A percentile compares a stretch with the other conserved stretches of the same genome.
Conservation (phyloP, 495 filamentous ascomycete species). For the Lophium mytilinum region DNA sequence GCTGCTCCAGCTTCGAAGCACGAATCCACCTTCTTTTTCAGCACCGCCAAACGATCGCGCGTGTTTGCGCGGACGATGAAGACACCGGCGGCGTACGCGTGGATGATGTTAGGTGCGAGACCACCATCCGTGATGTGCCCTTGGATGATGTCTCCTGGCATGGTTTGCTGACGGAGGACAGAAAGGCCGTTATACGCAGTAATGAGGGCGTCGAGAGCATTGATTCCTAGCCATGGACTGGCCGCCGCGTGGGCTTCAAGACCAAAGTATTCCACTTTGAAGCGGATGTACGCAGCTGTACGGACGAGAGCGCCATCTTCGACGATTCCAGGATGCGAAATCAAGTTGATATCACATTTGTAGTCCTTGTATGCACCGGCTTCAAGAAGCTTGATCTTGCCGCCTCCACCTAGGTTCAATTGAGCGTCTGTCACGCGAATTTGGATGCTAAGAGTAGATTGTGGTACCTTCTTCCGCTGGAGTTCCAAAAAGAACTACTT, state of each 20-base stretch:
- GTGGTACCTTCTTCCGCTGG: constrained; percentile 56
- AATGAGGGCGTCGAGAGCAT: constrained; percentile 56
- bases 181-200: constrained; percentile 54
- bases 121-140: constrained; percentile 53
- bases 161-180: constrained; percentile 55
- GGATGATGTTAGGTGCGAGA: constrained; percentile 54
- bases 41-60: constrained; percentile 27
- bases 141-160: constrained; percentile 53
- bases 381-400: constrained; percentile 57
- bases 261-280: constrained; percentile 46
- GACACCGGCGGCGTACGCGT: constrained; percentile 38
- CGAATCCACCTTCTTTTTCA: constrained; percentile 44
- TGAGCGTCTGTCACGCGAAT: too few relatives aligned
- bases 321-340: constrained; percentile 46
- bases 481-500: constrained; percentile 57
- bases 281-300: constrained; percentile 42
- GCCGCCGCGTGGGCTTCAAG: constrained; percentile 50
- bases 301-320: constrained; percentile 39
- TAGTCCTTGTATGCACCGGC: constrained; percentile 55
- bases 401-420: constrained; percentile 40
- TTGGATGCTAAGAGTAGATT: too few relatives aligned
- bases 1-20: constrained; percentile 55
- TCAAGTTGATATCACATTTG: constrained; percentile 49
- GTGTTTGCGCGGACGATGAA: constrained; percentile 12
- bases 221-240: constrained; percentile 57